Conservation (phyloP, 768 basidiomycete genomes). For the Cyclocybe aegerita region DNA sequence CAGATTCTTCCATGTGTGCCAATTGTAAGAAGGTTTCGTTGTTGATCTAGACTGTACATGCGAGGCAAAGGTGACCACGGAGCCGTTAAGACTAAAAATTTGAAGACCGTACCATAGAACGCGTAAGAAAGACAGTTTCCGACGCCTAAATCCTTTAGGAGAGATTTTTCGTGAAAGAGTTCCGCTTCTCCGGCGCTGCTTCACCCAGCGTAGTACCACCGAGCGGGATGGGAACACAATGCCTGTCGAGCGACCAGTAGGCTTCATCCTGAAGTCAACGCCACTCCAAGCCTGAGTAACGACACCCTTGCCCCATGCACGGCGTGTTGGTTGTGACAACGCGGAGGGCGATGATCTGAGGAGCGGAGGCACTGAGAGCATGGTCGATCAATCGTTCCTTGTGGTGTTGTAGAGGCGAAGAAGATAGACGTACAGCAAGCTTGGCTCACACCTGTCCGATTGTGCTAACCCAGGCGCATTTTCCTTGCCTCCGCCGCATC, state of each 20-base stretch:
- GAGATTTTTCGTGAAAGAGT: conserved; percentile 18
- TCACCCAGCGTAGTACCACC: conserved; percentile 18
- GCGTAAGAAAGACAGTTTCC: background rate
- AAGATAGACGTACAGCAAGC: conserved; percentile 32
- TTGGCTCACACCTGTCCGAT: conserved; percentile 43
- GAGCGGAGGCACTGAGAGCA: conserved; percentile 19
- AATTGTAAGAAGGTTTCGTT: no score
- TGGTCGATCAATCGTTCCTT: background rate
- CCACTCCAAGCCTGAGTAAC: conserved; percentile 21
- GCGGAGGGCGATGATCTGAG: conserved; percentile 23
- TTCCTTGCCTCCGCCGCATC: conserved; percentile 6
- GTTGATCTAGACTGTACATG: no score
- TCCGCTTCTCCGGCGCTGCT: conserved; percentile 18
- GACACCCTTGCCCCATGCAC: conserved; percentile 21
- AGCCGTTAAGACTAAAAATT: no score
- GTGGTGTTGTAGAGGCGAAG: background rate
- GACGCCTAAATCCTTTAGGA: conserved; percentile 13
- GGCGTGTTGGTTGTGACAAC: conserved; percentile 22
- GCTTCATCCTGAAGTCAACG: conserved; percentile 17
- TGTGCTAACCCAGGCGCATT: conserved; percentile 33
- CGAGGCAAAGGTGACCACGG: no score
- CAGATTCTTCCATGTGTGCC: no score
- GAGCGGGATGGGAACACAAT: conserved; percentile 17
- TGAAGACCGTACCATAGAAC: no score
- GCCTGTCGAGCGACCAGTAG: conserved; percentile 13